A percentile compares a stretch with the other conserved stretches of the same genome.
phyloP scores from a whole-genome alignment of 2,329 filamentous ascomycete species.

The Pseudogymnoascus sp. region DNA sequence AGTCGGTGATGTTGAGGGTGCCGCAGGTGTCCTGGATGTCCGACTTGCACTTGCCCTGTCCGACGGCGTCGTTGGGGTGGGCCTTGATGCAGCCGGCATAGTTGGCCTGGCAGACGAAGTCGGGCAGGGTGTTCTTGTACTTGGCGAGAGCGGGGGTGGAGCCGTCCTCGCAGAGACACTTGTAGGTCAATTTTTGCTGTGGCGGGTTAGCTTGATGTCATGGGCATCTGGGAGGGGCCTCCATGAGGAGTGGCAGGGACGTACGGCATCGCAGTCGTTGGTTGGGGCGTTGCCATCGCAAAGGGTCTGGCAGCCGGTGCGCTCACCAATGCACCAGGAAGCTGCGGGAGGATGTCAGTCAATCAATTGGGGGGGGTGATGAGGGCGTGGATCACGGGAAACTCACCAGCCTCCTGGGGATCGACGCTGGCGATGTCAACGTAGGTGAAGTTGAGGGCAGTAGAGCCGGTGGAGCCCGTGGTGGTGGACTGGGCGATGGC shows the following conservation, averaged over 20 bases:
- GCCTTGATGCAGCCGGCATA: constrained; percentile 40
- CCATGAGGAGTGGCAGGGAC: constrained; percentile 22
- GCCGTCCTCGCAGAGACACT: constrained; percentile 49
- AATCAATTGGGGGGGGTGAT: background rate
- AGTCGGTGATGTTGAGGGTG: constrained; percentile 34
- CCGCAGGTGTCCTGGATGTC: constrained; percentile 41
- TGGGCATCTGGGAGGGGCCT: background rate
- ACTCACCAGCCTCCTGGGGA: constrained; percentile 27
- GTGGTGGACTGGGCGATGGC: constrained; percentile 18
- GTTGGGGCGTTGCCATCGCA: constrained; percentile 42
- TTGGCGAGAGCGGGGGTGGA: constrained; percentile 40
- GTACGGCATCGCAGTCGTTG: constrained; percentile 51
- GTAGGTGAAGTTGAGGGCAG: constrained; percentile 22
- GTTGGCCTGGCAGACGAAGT: constrained; percentile 49
- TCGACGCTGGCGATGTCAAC: constrained; percentile 36
- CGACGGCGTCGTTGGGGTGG: constrained; percentile 38
- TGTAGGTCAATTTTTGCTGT: constrained; percentile 44
- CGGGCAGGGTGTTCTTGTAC: constrained; percentile 52
- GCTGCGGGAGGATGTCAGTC: constrained; percentile 27
- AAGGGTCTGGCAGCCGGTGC: constrained; percentile 51
- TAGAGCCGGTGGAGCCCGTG: constrained; percentile 17
- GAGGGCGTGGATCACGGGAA: background rate
- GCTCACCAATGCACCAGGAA: constrained; percentile 51
- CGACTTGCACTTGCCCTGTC: constrained; percentile 39
- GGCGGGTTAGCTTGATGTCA: background rate